These are phyloP conservation scores for Teratosphaeria pseudoeucalypti DNA, from an alignment of 2,329 filamentous ascomycete genomes.

Conservation along the genomic window DNA sequence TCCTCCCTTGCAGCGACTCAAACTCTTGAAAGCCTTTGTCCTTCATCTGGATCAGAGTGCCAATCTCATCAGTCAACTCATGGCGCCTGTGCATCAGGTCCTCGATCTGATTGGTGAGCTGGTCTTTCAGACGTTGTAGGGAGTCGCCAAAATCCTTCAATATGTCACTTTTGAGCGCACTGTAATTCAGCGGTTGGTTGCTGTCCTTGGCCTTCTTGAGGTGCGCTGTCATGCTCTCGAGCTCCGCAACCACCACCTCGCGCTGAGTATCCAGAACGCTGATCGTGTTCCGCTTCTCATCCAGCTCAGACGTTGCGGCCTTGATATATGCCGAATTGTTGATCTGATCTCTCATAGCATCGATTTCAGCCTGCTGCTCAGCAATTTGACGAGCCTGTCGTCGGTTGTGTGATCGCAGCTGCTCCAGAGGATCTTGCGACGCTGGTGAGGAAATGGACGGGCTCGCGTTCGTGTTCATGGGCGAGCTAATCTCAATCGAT, in stretches of 20 bases:
- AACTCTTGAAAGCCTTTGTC: conserved; percentile 93
- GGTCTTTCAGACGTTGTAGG: conserved; percentile 65
- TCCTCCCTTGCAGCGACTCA: conserved; percentile 87
- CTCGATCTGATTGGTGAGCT: conserved; percentile 64
- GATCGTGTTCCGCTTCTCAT: conserved; percentile 92
- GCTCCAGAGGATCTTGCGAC: conserved; percentile 34
- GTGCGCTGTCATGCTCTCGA: conserved; percentile 81
- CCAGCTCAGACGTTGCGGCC: conserved; percentile 74
- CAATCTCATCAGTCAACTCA: conserved; percentile 73
- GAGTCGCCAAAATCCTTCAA: conserved; percentile 53
- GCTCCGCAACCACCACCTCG: conserved; percentile 86
- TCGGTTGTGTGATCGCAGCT: conserved; percentile 50
- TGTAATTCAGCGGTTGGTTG: conserved; percentile 68
- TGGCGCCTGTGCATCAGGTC: conserved; percentile 83
- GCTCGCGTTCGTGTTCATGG: conserved; percentile 10
- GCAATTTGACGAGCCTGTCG: conserved; percentile 73
- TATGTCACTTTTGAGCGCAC: conserved; percentile 54
- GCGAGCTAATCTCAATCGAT: conserved; percentile 28
- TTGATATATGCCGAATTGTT: conserved; percentile 54
- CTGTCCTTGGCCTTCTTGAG: conserved; percentile 77
- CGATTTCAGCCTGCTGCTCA: conserved; percentile 75
- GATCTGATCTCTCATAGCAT: conserved; percentile 40
- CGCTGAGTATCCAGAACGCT: conserved; percentile 88
- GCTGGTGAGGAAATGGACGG: conserved; percentile 41
- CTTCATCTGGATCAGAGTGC: conserved; percentile 70